Conservation (phyloP, 2,329 filamentous ascomycete species). For the Byssothecium circinans region DNA sequence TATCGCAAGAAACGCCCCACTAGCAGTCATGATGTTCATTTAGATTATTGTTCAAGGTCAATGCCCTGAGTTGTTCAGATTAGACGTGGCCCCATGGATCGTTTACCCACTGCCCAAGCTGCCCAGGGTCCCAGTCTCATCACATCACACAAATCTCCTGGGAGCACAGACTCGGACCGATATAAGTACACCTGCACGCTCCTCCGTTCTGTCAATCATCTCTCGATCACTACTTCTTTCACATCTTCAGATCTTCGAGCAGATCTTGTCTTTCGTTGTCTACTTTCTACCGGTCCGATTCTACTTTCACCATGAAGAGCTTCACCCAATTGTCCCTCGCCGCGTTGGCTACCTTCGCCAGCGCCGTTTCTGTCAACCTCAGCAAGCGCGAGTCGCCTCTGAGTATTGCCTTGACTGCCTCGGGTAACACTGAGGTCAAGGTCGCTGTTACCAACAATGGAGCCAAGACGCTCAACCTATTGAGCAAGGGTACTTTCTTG, state of each 20-base stretch:
- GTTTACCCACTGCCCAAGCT: conserved; percentile 18
- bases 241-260: conserved; percentile 9
- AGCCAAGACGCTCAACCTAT: conserved; percentile 52
- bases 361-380: conserved; percentile 30
- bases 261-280: conserved; percentile 9
- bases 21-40: conserved; percentile 15
- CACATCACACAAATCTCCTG: neutral
- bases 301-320: conserved; percentile 27
- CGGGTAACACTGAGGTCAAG: conserved; percentile 58
- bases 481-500: conserved; percentile 58
- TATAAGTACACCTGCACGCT: conserved; percentile 26
- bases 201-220: conserved; percentile 17
- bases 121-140: conserved; percentile 2
- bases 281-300: conserved; percentile 1
- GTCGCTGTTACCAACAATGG: conserved; percentile 59
- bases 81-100: conserved; percentile 22
- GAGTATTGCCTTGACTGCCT: conserved; percentile 39
- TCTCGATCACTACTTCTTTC: conserved; percentile 21
- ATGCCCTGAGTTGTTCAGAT: conserved; percentile 26
- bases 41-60: conserved; percentile 22
- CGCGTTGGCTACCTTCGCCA: conserved; percentile 30
- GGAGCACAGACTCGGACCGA: conserved; percentile 1
- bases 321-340: conserved; percentile 30
- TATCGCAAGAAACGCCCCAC: conserved; percentile 20
- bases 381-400: conserved; percentile 41